Conservation (phyloP, 345 rosid genomes). For the Syzygium aromaticum region DNA sequence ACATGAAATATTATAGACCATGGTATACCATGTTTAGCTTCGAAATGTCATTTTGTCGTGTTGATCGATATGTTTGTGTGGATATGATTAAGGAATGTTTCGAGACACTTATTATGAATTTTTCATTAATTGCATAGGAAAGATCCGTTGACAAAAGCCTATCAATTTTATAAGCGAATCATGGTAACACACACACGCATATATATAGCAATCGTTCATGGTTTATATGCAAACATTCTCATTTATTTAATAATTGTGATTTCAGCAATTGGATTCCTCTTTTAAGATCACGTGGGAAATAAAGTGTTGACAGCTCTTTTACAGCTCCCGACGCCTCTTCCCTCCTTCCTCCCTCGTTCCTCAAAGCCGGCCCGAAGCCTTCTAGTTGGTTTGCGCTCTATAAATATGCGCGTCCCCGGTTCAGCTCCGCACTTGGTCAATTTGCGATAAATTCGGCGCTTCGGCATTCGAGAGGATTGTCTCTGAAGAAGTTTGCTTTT, state of each 20-base stretch:
- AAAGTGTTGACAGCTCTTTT: not conserved
- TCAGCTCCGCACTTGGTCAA: not conserved
- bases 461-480: not conserved
- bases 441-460: not conserved
- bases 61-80: not conserved
- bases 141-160: not conserved
- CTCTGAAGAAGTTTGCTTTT: not conserved
- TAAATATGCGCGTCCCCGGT: not conserved
- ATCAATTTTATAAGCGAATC: not conserved
- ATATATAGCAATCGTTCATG: not conserved
- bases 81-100: not conserved
- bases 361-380: not conserved
- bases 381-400: not conserved
- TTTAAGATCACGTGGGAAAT: not conserved
- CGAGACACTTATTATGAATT: not conserved
- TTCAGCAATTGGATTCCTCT: not conserved
- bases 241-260: not conserved
- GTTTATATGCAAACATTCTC: not conserved
- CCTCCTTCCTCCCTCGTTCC: not conserved
- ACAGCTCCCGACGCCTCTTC: not conserved
- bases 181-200: not conserved
- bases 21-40: fast-evolving
- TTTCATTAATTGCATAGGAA: not conserved
- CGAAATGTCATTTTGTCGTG: fast-evolving
- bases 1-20: not conserved